Conservation (phyloP, 345 rosid species). For the Eucalyptus leucophloia region DNA sequence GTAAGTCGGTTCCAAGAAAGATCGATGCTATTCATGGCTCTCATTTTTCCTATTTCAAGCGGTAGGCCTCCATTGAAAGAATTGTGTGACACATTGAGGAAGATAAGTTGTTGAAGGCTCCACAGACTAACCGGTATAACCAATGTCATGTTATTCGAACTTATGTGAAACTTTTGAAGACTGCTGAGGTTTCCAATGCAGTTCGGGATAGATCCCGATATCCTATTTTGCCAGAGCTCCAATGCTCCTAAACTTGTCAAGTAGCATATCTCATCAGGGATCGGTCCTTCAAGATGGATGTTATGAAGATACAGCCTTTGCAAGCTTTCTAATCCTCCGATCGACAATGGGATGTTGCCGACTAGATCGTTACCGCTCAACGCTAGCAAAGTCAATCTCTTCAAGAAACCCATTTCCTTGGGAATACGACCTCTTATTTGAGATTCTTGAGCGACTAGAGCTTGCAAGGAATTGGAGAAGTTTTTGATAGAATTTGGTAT, state of each 20-base stretch:
- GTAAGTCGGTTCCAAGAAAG: neutral
- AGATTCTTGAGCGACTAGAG: accelerated
- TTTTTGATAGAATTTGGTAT: neutral
- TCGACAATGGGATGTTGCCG: neutral
- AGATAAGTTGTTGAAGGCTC: neutral
- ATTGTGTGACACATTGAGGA: neutral
- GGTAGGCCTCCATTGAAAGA: neutral
- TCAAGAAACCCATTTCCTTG: neutral
- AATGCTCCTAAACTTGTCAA: neutral
- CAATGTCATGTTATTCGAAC: neutral
- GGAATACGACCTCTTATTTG: neutral
- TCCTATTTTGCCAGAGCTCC: neutral
- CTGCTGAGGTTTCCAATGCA: neutral
- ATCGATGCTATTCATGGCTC: neutral
- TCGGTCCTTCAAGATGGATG: neutral
- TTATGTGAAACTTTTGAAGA: neutral
- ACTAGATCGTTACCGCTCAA: neutral
- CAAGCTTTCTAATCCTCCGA: neutral
- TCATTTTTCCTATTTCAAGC: neutral
- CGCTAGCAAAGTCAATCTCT: neutral
- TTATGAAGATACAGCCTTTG: neutral
- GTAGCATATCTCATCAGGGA: neutral
- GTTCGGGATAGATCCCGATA: neutral
- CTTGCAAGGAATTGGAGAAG: neutral
- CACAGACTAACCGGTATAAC: neutral